Evolutionary conservation across 805 yeast genomes (phyloP).

Genomic region (Metschnikowia gelsemii): DNA sequence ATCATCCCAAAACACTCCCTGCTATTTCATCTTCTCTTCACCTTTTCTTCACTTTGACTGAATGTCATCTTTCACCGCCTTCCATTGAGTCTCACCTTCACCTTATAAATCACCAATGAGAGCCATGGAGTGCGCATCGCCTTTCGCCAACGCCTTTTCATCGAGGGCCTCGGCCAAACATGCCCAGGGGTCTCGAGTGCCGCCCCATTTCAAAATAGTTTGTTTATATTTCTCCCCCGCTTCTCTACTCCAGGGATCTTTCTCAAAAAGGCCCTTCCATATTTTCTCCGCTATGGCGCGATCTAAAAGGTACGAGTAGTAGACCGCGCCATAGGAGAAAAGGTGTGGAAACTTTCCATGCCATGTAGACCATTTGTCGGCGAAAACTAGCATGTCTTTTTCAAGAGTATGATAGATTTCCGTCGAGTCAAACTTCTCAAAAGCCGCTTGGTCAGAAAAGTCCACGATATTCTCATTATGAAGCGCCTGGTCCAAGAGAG

Average conservation of each 20-base stretch:
- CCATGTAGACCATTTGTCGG: conserved; percentile 76
- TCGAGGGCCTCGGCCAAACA: conserved; percentile 80
- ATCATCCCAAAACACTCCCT: too few species aligned
- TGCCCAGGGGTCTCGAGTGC: conserved; percentile 84
- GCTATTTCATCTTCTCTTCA: too few species aligned
- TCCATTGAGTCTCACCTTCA: not conserved
- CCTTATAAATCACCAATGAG: conserved; percentile 22
- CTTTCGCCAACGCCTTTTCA: conserved; percentile 55
- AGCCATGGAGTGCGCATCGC: conserved; percentile 72
- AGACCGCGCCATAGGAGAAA: conserved; percentile 90
- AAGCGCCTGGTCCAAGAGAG: conserved; percentile 78
- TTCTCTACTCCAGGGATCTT: conserved; percentile 65
- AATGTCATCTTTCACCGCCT: too few species aligned
- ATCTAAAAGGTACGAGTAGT: conserved; percentile 88
- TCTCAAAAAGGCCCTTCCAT: conserved; percentile 70
- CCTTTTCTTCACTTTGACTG: not conserved
- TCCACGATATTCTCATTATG: conserved; percentile 47
- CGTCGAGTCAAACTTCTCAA: conserved; percentile 45
- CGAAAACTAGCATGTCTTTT: conserved; percentile 54
- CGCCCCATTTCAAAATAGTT: conserved; percentile 87
- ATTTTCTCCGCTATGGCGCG: conserved; percentile 87
- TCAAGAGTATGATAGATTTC: conserved; percentile 68
- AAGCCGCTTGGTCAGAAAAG: conserved; percentile 27
- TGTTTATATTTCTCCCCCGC: conserved; percentile 77
- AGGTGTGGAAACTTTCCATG: conserved; percentile 93